Conservation (phyloP, 2,329 filamentous ascomycete species). For the Colletotrichum camelliae region DNA sequence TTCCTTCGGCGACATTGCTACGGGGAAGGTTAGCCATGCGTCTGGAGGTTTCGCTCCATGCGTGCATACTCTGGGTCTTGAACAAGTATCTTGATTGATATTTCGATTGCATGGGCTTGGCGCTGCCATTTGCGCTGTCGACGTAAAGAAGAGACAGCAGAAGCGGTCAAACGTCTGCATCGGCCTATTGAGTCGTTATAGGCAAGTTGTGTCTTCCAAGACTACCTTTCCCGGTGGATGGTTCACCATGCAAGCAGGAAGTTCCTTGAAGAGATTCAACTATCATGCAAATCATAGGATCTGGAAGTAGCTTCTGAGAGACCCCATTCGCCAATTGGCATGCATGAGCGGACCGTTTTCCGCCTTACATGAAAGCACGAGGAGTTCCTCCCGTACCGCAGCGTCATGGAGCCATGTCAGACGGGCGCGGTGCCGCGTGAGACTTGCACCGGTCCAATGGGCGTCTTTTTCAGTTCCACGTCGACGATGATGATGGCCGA, state of each 20-base stretch:
- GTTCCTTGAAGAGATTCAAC: background rate
- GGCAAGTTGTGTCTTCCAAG: background rate
- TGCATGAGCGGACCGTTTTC: conserved; percentile 24
- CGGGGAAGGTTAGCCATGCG: background rate
- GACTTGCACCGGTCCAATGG: conserved; percentile 7
- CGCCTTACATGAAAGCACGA: conserved; percentile 22
- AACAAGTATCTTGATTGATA: background rate
- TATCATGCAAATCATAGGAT: conserved; percentile 7
- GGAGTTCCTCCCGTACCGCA: conserved; percentile 17
- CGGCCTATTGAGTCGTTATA: background rate
- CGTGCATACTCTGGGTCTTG: background rate
- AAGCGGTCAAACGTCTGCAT: background rate
- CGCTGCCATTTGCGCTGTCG: background rate
- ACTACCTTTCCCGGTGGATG: background rate
- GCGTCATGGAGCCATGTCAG: conserved; percentile 1
- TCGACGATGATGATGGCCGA: conserved; percentile 8
- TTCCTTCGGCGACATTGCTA: background rate
- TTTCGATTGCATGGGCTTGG: background rate
- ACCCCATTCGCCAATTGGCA: conserved; percentile 9
- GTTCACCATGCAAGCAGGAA: background rate
- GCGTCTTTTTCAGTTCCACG: background rate
- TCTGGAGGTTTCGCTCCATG: background rate
- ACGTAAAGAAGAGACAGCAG: background rate
- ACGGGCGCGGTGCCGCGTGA: too few species aligned
- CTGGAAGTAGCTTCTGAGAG: background rate